Evolutionary conservation across 768 basidiomycete genomes (phyloP).

Genomic region (Amanita subjunquillea): DNA sequence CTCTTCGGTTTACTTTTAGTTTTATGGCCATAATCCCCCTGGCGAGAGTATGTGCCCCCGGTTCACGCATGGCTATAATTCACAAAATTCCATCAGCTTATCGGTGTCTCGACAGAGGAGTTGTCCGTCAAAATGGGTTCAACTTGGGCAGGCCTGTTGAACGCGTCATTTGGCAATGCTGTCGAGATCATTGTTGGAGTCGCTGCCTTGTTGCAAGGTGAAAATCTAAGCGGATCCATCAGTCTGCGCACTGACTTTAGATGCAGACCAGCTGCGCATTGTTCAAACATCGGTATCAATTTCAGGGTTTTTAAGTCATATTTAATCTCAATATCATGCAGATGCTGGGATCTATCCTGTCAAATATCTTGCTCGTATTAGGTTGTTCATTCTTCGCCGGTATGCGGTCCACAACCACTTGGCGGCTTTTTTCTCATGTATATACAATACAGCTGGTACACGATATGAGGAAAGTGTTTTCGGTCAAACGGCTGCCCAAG

Average conservation of each 20-base stretch:
- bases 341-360: constrained; percentile 88
- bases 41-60: constrained; percentile 49
- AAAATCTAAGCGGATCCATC: background rate
- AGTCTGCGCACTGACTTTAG: background rate
- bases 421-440: background rate
- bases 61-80: background rate
- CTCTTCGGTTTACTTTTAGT: constrained; percentile 61
- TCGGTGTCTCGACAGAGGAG: constrained; percentile 78
- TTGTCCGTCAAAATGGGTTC: constrained; percentile 71
- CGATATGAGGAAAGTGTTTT: constrained; percentile 61
- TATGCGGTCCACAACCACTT: constrained; percentile 11
- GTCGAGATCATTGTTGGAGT: constrained; percentile 88
- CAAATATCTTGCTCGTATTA: constrained; percentile 82
- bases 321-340: constrained; percentile 14
- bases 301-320: background rate
- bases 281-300: constrained; percentile 77
- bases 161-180: constrained; percentile 77
- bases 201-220: constrained; percentile 73
- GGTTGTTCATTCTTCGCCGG: constrained; percentile 87
- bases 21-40: constrained; percentile 83
- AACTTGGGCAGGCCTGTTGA: constrained; percentile 78
- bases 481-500: constrained; percentile 78
- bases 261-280: constrained; percentile 66
- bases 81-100: constrained; percentile 30
- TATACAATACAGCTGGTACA: constrained; percentile 45